These are phyloP conservation scores for Vigna reflexopilosa DNA, from an alignment of 306 rosid species.

Conservation along the genomic window DNA sequence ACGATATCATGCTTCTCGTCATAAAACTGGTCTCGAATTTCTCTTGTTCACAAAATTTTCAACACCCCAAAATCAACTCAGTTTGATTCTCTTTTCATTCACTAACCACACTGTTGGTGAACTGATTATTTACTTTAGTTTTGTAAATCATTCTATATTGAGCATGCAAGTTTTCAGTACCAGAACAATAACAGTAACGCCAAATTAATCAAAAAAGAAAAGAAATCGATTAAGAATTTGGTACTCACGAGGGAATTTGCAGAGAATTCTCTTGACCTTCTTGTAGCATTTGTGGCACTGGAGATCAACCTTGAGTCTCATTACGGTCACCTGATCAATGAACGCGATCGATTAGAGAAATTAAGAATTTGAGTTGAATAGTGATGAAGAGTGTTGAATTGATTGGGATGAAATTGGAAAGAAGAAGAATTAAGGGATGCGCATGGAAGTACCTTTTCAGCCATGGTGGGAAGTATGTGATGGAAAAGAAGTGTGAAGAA, in stretches of 20 bases:
- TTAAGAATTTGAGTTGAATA: no score
- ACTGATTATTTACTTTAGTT: no score
- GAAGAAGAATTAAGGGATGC: no score
- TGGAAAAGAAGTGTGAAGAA: neutral
- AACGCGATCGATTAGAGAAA: neutral
- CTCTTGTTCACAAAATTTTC: slow-evolving; percentile 62
- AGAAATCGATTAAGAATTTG: neutral
- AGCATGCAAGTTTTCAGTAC: no score
- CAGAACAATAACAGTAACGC: no score
- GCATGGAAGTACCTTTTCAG: slow-evolving; percentile 39
- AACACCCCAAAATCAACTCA: slow-evolving; percentile 46
- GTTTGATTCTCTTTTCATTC: slow-evolving; percentile 23
- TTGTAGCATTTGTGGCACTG: slow-evolving; percentile 73
- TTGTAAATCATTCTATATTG: no score
- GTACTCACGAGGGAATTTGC: slow-evolving; percentile 82
- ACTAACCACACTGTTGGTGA: neutral
- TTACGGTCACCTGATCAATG: slow-evolving; percentile 54
- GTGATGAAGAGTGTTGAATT: no score
- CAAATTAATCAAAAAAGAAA: no score
- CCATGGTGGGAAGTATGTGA: slow-evolving; percentile 42
- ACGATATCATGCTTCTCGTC: slow-evolving; percentile 73
- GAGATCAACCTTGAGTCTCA: slow-evolving; percentile 80
- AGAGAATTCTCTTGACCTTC: slow-evolving; percentile 78
- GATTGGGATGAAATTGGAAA: no score
- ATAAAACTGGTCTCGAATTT: slow-evolving; percentile 82